Conservation (phyloP, 345 rosid genomes). For the Salix exigua region DNA sequence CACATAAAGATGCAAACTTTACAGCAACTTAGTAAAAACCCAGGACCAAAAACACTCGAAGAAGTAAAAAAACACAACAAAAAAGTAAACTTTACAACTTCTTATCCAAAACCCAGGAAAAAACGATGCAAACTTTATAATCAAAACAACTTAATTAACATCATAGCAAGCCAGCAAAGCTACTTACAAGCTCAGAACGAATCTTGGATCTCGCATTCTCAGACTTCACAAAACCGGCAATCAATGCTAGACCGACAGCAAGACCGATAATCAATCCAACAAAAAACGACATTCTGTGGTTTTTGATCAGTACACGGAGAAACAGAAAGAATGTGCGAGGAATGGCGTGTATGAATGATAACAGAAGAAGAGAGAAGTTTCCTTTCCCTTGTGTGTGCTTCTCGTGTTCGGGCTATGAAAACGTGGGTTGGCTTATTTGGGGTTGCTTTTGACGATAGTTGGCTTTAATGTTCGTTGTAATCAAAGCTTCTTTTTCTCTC, state of each 20-base stretch:
- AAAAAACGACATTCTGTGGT: slow-evolving; percentile 39
- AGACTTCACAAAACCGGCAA: slow-evolving; percentile 67
- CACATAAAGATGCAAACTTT: background rate
- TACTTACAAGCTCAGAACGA: slow-evolving; percentile 73
- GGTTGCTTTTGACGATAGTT: background rate
- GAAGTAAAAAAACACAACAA: background rate
- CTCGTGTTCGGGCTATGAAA: background rate
- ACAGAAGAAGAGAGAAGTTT: background rate
- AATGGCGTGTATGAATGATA: background rate
- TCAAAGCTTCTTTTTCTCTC: background rate
- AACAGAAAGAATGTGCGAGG: background rate
- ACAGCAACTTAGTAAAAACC: background rate
- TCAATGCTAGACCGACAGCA: slow-evolving; percentile 54
- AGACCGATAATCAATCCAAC: slow-evolving; percentile 68
- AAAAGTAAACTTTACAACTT: background rate
- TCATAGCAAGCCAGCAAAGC: too few species aligned
- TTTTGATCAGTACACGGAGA: background rate
- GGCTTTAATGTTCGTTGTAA: background rate
- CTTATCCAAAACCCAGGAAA: background rate
- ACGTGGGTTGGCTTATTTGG: background rate
- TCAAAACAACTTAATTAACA: background rate
- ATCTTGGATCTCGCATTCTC: slow-evolving; percentile 87
- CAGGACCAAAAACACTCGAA: background rate
- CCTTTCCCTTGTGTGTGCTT: background rate
- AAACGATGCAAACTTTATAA: background rate